phyloP scores from a whole-genome alignment of 2,329 filamentous ascomycete species.

The Chaetothyriales sp. region DNA sequence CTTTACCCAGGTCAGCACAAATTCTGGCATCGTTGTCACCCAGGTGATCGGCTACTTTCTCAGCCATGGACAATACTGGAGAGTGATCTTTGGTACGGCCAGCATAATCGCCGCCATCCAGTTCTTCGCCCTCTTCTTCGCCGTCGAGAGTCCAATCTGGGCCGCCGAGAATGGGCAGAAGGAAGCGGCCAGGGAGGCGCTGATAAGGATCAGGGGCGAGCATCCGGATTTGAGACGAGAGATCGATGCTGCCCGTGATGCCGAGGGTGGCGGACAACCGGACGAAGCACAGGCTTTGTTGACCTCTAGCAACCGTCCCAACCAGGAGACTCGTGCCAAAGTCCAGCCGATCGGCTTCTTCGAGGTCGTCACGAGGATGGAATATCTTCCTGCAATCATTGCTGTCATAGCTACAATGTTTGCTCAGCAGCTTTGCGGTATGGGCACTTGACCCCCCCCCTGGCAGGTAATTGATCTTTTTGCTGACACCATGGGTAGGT shows the following conservation, averaged over 20 bases:
- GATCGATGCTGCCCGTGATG: slow-evolving; percentile 31
- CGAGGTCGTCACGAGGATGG: slow-evolving; percentile 44
- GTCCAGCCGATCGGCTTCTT: slow-evolving; percentile 41
- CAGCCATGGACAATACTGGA: slow-evolving; percentile 65
- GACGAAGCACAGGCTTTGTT: slow-evolving; percentile 61
- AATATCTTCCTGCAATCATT: slow-evolving; percentile 58
- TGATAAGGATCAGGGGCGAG: slow-evolving; percentile 63
- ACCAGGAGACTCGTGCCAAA: slow-evolving; percentile 15
- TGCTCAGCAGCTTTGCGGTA: slow-evolving; percentile 73
- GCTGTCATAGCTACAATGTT: slow-evolving; percentile 79
- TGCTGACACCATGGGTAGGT: slow-evolving; percentile 38
- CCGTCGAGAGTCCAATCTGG: slow-evolving; percentile 82
- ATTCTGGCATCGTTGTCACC: slow-evolving; percentile 70
- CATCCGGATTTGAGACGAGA: slow-evolving; percentile 58
- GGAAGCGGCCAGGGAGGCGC: slow-evolving; percentile 45
- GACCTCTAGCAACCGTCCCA: slow-evolving; percentile 16
- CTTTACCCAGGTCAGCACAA: slow-evolving; percentile 88
- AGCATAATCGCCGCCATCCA: slow-evolving; percentile 54
- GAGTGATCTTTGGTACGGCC: slow-evolving; percentile 63
- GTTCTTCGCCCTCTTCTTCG: slow-evolving; percentile 52
- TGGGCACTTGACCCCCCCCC: slow-evolving; percentile 82
- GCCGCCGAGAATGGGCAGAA: slow-evolving; percentile 51
- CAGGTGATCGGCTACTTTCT: slow-evolving; percentile 79
- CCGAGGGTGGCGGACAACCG: slow-evolving; percentile 11
- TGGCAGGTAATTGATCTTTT: slow-evolving; percentile 38